Conservation (phyloP, 345 rosid genomes). For the Mercurialis annua region DNA sequence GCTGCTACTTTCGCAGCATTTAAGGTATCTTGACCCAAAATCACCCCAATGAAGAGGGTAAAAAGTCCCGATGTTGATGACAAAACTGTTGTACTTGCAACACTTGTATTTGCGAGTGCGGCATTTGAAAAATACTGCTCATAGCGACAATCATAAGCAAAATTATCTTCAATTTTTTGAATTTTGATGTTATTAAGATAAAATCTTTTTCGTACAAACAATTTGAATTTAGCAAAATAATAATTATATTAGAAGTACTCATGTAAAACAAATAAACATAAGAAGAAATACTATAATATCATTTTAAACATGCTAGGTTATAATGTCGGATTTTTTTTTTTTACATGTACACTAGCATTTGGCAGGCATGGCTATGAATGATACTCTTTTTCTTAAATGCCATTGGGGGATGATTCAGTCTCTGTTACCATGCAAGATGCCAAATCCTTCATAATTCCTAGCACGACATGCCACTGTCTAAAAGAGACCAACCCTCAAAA, state of each 20-base stretch:
- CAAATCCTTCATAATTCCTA: no score
- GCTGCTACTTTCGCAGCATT: constrained; percentile 84
- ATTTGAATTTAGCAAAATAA: not conserved
- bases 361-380: not conserved
- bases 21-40: constrained; percentile 86
- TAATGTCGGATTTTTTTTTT: not conserved
- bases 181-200: constrained; percentile 3
- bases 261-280: not conserved
- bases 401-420: not conserved
- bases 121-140: constrained; percentile 95
- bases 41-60: constrained; percentile 89
- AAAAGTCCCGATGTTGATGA: constrained; percentile 98
- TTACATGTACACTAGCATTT: not conserved
- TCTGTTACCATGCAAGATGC: no score
- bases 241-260: not conserved
- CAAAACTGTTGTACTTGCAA: constrained; percentile 95
- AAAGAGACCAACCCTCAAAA: no score
- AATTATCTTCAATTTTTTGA: constrained; percentile 4
- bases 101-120: constrained; percentile 96
- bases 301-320: not conserved
- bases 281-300: not conserved
- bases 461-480: no score
- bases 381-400: no score
- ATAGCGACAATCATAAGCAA: constrained; percentile 3
- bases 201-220: not conserved